Evolutionary conservation across 192 early-diverging fungal genomes (phyloP).

Genomic region (Blastocladiella britannica): DNA sequence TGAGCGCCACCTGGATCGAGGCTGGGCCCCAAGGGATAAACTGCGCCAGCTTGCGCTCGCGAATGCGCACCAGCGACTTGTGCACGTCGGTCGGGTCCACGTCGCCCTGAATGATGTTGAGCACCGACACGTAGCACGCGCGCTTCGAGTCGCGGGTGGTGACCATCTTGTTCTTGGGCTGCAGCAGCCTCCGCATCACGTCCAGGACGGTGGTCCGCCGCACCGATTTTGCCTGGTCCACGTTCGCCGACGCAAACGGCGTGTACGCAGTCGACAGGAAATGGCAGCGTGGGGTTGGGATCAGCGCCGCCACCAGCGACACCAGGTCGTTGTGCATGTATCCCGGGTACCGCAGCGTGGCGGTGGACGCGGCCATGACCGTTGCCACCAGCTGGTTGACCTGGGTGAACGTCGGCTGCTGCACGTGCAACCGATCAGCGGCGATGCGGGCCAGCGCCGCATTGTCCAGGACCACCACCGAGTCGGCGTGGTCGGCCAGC

Average conservation of each 20-base stretch:
- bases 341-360: slow-evolving; percentile 88
- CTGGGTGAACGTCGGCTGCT: slow-evolving; percentile 83
- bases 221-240: slow-evolving; percentile 77
- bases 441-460: slow-evolving; percentile 82
- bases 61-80: slow-evolving; percentile 84
- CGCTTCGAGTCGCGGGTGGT: slow-evolving; percentile 75
- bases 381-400: slow-evolving; percentile 97
- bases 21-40: slow-evolving; percentile 99
- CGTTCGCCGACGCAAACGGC: slow-evolving; percentile 82
- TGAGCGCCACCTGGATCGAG: slow-evolving; percentile 91
- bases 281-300: slow-evolving; percentile 96
- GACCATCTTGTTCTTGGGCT: slow-evolving; percentile 95
- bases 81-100: slow-evolving; percentile 98
- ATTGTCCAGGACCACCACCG: slow-evolving; percentile 92
- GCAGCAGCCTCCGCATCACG: slow-evolving; percentile 88
- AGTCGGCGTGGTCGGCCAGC: slow-evolving; percentile 78
- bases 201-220: slow-evolving; percentile 93
- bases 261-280: slow-evolving; percentile 89
- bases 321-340: slow-evolving; percentile 99
- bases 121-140: slow-evolving; percentile 89
- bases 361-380: slow-evolving; percentile 91
- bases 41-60: slow-evolving; percentile 78
- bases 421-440: slow-evolving; percentile 74
- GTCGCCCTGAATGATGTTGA: slow-evolving; percentile 98
- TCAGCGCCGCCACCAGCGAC: slow-evolving; percentile 80